phyloP scores from a whole-genome alignment of 2,329 filamentous ascomycete genomes.

The Xylariaceae sp. region DNA sequence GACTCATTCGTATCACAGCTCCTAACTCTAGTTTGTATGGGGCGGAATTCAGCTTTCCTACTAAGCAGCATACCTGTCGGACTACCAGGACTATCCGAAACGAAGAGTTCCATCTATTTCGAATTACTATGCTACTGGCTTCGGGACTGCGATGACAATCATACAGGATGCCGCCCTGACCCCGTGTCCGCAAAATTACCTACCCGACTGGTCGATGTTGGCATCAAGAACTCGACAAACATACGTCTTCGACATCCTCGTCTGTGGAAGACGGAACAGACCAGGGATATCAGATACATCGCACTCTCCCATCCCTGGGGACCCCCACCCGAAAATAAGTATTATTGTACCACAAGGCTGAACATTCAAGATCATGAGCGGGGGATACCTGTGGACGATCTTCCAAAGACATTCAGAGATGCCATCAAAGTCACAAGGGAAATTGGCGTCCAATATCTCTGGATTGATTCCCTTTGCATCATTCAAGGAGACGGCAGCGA shows the following conservation, averaged over 20 bases:
- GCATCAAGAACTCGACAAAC: neutral
- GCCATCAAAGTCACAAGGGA: conserved; percentile 9
- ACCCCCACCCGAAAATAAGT: conserved; percentile 11
- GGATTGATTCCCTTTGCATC: conserved; percentile 21
- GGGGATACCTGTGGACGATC: conserved; percentile 2
- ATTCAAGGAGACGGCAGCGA: conserved; percentile 15
- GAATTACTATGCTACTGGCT: conserved; percentile 13
- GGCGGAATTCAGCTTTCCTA: too few relatives aligned
- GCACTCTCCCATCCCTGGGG: conserved; percentile 22
- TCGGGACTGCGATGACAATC: conserved; percentile 11
- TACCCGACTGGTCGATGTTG: conserved; percentile 14
- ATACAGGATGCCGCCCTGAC: conserved; percentile 2
- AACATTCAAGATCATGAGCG: conserved; percentile 5
- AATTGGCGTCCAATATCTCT: conserved; percentile 14
- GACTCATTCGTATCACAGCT: too few relatives aligned
- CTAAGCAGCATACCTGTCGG: neutral
- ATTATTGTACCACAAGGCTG: conserved; percentile 3
- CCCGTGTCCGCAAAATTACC: neutral
- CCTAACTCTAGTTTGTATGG: too few relatives aligned
- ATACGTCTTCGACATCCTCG: conserved; percentile 9
- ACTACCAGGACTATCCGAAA: neutral
- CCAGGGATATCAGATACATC: conserved; percentile 9
- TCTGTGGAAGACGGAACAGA: neutral
- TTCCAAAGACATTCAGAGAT: conserved; percentile 17
- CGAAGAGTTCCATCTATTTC: conserved; percentile 7